Conservation (phyloP, 2,329 filamentous ascomycete genomes). For the Cadophora gregata region DNA sequence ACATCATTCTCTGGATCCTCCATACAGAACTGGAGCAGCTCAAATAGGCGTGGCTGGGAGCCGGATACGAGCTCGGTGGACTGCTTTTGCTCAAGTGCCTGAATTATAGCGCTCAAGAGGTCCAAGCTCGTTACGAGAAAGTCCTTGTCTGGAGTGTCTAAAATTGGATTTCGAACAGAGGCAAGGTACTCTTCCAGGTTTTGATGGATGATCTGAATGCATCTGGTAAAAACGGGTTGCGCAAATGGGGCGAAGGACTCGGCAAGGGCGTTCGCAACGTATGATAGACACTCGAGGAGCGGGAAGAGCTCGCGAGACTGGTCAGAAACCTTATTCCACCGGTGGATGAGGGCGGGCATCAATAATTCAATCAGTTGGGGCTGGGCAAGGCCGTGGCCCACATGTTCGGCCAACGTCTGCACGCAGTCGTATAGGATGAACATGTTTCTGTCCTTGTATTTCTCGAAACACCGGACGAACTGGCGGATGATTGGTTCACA, state of each 20-base stretch:
- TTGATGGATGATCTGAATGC: slow-evolving; percentile 87
- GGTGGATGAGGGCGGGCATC: slow-evolving; percentile 89
- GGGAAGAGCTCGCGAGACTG: slow-evolving; percentile 94
- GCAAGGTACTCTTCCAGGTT: slow-evolving; percentile 84
- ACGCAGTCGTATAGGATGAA: slow-evolving; percentile 99
- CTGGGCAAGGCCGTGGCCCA: slow-evolving; percentile 80
- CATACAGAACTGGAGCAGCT: slow-evolving; percentile 90
- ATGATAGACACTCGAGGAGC: slow-evolving; percentile 93
- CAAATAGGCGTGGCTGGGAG: slow-evolving; percentile 85
- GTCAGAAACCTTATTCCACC: slow-evolving; percentile 87
- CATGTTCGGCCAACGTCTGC: slow-evolving; percentile 92
- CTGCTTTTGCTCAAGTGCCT: slow-evolving; percentile 78
- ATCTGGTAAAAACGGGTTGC: slow-evolving; percentile 83
- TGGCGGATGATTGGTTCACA: slow-evolving; percentile 89
- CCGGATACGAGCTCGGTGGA: slow-evolving; percentile 77
- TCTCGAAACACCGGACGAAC: slow-evolving; percentile 88
- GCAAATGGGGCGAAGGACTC: slow-evolving; percentile 85
- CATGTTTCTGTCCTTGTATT: slow-evolving; percentile 99
- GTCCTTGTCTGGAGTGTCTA: slow-evolving; percentile 89
- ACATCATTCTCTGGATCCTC: slow-evolving; percentile 91
- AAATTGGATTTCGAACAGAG: slow-evolving; percentile 69
- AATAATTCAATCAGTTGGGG: slow-evolving; percentile 82
- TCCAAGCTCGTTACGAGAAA: slow-evolving; percentile 96
- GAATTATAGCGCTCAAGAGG: slow-evolving; percentile 89
- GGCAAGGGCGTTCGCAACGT: slow-evolving; percentile 86